phyloP scores from a whole-genome alignment of 805 yeast species.

The Nakazawaea anatomiae region DNA sequence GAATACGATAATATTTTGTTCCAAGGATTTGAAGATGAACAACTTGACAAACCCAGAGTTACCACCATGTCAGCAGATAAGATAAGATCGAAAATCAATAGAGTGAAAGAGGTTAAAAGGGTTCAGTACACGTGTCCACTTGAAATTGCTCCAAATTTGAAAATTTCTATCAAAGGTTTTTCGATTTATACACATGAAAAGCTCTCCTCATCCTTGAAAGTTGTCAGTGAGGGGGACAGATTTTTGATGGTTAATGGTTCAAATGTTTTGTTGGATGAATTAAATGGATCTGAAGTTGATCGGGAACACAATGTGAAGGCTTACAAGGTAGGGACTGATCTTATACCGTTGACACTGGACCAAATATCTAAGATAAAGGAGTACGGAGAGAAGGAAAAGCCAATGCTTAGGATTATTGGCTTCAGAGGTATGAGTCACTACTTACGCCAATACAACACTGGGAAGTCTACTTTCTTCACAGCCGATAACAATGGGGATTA shows the following conservation, averaged over 20 bases:
- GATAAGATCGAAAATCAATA: conserved; percentile 42
- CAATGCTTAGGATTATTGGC: conserved; percentile 62
- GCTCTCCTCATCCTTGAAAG: conserved; percentile 36
- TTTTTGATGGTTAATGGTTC: conserved; percentile 46
- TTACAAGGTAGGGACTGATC: conserved; percentile 41
- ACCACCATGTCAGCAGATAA: conserved; percentile 34
- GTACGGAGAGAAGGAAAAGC: conserved; percentile 29
- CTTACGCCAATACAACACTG: conserved; percentile 44
- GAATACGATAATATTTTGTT: conserved; percentile 49
- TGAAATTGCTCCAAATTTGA: conserved; percentile 46
- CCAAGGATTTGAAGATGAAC: conserved; percentile 12
- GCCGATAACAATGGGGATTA: conserved; percentile 55
- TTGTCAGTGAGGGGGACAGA: conserved; percentile 48
- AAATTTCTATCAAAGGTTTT: conserved; percentile 69
- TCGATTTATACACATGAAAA: conserved; percentile 53
- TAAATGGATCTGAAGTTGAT: conserved; percentile 37
- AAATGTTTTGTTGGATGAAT: conserved; percentile 30
- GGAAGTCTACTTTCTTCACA: conserved; percentile 56
- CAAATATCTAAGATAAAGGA: conserved; percentile 28
- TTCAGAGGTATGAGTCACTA: conserved; percentile 45
- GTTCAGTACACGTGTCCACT: conserved; percentile 58
- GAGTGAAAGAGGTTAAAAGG: conserved; percentile 58
- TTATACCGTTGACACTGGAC: conserved; percentile 30
- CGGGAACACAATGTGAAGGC: conserved; percentile 28
- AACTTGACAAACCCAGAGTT: conserved; percentile 25